Percentiles rank a stretch among this genome's conserved stretches.
Evolutionary conservation across 176 grass and related monocot genomes (phyloP).

Genomic region (Avena insularis): DNA sequence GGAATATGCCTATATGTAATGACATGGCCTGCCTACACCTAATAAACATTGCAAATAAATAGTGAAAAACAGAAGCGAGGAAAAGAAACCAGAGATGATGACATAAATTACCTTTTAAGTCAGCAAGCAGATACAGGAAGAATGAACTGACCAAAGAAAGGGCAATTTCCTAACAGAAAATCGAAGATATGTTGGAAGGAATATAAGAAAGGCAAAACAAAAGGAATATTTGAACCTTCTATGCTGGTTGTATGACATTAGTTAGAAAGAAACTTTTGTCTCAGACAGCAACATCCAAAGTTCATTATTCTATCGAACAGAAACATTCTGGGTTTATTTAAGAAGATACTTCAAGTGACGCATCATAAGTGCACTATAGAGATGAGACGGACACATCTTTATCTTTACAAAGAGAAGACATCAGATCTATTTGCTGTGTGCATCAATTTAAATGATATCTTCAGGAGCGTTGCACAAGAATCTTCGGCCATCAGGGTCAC

Average conservation of each 20-base stretch:
- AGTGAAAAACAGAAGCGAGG: slow-evolving; percentile 5
- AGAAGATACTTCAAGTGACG: slow-evolving; percentile 24
- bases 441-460: slow-evolving; percentile 27
- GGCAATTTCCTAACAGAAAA: slow-evolving; percentile 44
- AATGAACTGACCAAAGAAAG: slow-evolving; percentile 41
- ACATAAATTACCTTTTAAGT: slow-evolving; percentile 37
- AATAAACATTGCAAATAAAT: slow-evolving; percentile 10
- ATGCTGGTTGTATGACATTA: slow-evolving; percentile 43
- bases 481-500: background rate
- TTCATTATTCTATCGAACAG: background rate
- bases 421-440: slow-evolving; percentile 5
- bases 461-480: slow-evolving; percentile 42
- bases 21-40: background rate
- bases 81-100: slow-evolving; percentile 39
- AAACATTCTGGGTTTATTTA: slow-evolving; percentile 28
- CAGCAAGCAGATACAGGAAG: slow-evolving; percentile 5
- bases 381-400: slow-evolving; percentile 29
- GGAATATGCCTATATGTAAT: slow-evolving; percentile 18
- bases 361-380: slow-evolving; percentile 52
- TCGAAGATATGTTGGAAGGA: slow-evolving; percentile 45
- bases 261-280: slow-evolving; percentile 16
- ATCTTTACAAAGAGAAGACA: slow-evolving; percentile 39
- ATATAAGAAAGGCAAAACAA: slow-evolving; percentile 43
- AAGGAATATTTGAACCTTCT: slow-evolving; percentile 57
- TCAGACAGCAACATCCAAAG: background rate